Evolutionary conservation across 345 rosid species (phyloP).

Genomic region (Pistacia vera): DNA sequence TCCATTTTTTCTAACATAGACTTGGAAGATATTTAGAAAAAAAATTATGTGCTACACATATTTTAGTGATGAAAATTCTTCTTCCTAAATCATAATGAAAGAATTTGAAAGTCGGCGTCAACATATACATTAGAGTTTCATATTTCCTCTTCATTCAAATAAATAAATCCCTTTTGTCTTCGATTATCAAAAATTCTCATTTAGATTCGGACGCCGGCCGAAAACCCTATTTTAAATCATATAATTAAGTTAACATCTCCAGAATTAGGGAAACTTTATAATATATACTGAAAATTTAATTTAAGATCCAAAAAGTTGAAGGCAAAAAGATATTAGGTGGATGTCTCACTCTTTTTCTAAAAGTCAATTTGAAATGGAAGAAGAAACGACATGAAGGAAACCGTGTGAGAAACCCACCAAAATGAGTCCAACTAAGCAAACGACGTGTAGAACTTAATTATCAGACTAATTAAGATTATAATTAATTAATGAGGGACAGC

Average conservation of each 20-base stretch:
- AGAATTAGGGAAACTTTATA: no score
- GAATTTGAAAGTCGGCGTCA: neutral
- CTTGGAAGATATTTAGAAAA: neutral
- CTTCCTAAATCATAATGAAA: neutral
- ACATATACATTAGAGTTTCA: neutral
- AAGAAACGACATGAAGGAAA: neutral
- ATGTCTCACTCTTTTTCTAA: conserved; percentile 4
- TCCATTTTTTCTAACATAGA: conserved; percentile 11
- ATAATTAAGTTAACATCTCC: no score
- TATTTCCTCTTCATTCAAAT: no score
- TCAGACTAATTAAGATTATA: no score
- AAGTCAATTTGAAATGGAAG: neutral
- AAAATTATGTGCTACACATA: neutral
- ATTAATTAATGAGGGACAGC: no score
- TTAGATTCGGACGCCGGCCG: no score
- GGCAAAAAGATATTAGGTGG: conserved; percentile 8
- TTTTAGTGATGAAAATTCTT: neutral
- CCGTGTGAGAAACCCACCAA: conserved; percentile 8
- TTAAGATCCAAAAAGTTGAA: neutral
- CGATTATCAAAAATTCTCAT: no score
- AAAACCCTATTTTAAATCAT: no score
- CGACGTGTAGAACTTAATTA: neutral
- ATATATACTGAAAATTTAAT: neutral
- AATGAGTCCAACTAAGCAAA: conserved; percentile 2
- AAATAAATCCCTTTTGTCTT: no score